Base-by-base conservation (phyloP, 2,329 filamentous ascomycete species). In the Trichoderma gracile region DNA sequence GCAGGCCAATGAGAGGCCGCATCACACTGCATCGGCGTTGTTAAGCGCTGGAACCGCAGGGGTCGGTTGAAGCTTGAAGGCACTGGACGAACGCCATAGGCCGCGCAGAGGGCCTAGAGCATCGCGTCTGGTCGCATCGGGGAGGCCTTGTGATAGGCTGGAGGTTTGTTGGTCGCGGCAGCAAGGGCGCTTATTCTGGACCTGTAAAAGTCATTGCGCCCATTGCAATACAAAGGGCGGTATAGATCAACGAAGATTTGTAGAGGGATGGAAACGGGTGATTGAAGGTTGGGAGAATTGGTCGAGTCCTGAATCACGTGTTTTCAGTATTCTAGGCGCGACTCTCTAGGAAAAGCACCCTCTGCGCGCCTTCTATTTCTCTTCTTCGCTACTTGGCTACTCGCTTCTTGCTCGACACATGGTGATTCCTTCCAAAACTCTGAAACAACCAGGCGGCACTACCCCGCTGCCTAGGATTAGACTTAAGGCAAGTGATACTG, bases 11-110 rank as follows among this genome's bases (percentile, higher is more conserved):
- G 12, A n/a, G 56, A 53, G 9, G 50, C 25, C 56, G 56, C 50
- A 65, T 65, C 63, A 65, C 63, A 60, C 38, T 65, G 63, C 49
- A 55, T 65, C 55, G 63, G 63, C 43, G n/a, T 60, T 23, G 15
- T 45, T 61, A 65, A 61, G 63, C 63, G 63, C 63, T 53, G 56
- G 46, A 56, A 10, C 45, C 53, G 61, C 61, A 64, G 49, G 62
- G 63, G 47, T 58, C 38, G 63, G 45, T 54, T 58, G 47, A 30
- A 43, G 42, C 38, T 50, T 23, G 55, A 45, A 38, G 30, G 49
- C 49, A 58, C 42, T 65, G 63, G 49, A 58, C 49, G 63, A 56
- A 59, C 56, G 56, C 63, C 49, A 46, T 61, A 46, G 56, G 56
- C 56, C 56, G 49, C 42, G 47, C 49, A 53, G n/a, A 42, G 19